phyloP scores from a whole-genome alignment of 805 yeast species.

The Candida patagonica region DNA sequence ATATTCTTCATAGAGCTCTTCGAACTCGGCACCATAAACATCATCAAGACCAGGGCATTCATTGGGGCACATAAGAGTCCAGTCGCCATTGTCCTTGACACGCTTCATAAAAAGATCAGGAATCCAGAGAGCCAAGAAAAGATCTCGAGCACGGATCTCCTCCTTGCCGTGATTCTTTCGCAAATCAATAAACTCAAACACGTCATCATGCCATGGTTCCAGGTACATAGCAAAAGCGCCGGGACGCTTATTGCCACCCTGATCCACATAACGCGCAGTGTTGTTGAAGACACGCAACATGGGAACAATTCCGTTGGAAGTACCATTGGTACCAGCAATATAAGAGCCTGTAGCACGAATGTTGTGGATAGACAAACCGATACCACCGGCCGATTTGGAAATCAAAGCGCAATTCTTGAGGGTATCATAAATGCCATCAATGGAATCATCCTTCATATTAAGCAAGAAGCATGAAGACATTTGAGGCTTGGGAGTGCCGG shows the following conservation, averaged over 20 bases:
- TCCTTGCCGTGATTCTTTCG: slow-evolving; percentile 91
- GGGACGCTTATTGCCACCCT: slow-evolving; percentile 94
- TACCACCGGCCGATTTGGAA: slow-evolving; percentile 89
- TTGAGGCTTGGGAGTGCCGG: slow-evolving; percentile 73
- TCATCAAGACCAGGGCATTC: slow-evolving; percentile 78
- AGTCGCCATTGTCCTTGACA: slow-evolving; percentile 61
- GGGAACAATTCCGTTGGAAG: slow-evolving; percentile 83
- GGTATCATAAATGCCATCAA: slow-evolving; percentile 86
- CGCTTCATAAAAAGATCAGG: slow-evolving; percentile 88
- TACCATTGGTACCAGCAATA: slow-evolving; percentile 79
- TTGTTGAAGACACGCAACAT: slow-evolving; percentile 89
- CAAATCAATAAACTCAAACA: slow-evolving; percentile 71
- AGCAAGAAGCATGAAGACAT: slow-evolving; percentile 84
- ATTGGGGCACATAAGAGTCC: slow-evolving; percentile 85
- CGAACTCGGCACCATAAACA: slow-evolving; percentile 72
- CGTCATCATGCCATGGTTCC: slow-evolving; percentile 95
- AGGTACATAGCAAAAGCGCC: slow-evolving; percentile 89
- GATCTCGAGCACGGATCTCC: slow-evolving; percentile 82
- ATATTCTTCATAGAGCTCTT: slow-evolving; percentile 53
- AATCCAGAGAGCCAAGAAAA: slow-evolving; percentile 87
- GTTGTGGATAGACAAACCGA: slow-evolving; percentile 81
- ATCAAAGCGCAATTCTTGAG: slow-evolving; percentile 78
- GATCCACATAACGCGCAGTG: slow-evolving; percentile 92
- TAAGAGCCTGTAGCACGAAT: slow-evolving; percentile 74
- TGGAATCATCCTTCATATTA: slow-evolving; percentile 85